phyloP scores from a whole-genome alignment of 306 rosid genomes.

The Lablab purpureus region DNA sequence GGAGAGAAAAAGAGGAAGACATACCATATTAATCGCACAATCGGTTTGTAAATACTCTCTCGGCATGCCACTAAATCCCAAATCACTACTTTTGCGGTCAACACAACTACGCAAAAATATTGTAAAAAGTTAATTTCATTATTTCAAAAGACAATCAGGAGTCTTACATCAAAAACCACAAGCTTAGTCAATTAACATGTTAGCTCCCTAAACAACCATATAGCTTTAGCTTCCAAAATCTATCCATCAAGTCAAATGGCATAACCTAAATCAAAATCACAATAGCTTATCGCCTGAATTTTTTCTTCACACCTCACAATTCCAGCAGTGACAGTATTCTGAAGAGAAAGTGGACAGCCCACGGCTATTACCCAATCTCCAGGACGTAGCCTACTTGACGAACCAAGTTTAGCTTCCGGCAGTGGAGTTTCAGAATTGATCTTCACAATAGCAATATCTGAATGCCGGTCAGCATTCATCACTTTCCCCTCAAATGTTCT shows the following conservation, averaged over 20 bases:
- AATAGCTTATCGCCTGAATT: background rate
- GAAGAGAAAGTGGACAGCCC: conserved; percentile 92
- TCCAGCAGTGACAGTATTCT: conserved; percentile 94
- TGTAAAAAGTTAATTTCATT: background rate
- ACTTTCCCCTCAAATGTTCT: conserved; percentile 82
- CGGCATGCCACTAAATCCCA: conserved; percentile 79
- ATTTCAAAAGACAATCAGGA: conserved; percentile 12
- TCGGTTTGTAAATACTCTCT: conserved; percentile 90
- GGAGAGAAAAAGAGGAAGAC: conserved; percentile 37
- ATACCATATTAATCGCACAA: conserved; percentile 79
- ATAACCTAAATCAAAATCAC: background rate
- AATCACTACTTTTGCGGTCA: conserved; percentile 92
- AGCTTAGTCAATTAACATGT: background rate
- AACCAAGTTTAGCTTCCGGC: conserved; percentile 82
- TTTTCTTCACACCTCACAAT: conserved; percentile 74
- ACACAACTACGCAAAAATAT: conserved; percentile 66
- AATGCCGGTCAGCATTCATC: conserved; percentile 80
- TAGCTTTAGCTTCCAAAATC: conserved; percentile 31
- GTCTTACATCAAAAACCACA: conserved; percentile 1
- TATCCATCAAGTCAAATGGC: conserved; percentile 23
- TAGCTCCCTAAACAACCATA: conserved; percentile 5
- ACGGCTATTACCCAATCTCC: conserved; percentile 94
- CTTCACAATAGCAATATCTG: conserved; percentile 89
- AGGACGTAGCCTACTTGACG: conserved; percentile 82
- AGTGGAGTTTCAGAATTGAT: conserved; percentile 83